A percentile compares a stretch with the other conserved stretches of the same genome.
Evolutionary conservation across 768 basidiomycete genomes (phyloP).

Genomic region (Pisolithus tinctorius): DNA sequence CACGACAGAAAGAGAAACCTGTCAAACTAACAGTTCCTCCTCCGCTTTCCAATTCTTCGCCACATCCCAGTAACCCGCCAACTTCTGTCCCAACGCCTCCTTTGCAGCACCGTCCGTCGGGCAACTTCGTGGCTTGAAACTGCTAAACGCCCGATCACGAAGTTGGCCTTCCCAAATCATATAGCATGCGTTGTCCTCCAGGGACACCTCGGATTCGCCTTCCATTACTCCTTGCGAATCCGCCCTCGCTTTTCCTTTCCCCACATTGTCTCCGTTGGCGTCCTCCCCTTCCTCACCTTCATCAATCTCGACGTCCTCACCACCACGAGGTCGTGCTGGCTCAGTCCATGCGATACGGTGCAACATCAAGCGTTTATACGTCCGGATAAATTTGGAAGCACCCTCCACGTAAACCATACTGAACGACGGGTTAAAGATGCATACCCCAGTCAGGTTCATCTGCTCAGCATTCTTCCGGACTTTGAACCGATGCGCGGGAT

Average conservation of each 20-base stretch:
- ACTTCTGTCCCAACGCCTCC: constrained; percentile 76
- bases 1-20: neutral
- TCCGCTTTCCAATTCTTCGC: constrained; percentile 86
- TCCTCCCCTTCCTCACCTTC: constrained; percentile 39
- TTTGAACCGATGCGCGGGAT: constrained; percentile 93
- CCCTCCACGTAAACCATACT: constrained; percentile 93
- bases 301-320: constrained; percentile 64
- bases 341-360: constrained; percentile 93
- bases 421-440: constrained; percentile 87
- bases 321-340: constrained; percentile 71
- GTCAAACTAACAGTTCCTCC: constrained; percentile 66
- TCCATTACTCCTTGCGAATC: constrained; percentile 20
- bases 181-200: constrained; percentile 85
- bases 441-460: constrained; percentile 78
- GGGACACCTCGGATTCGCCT: constrained; percentile 28
- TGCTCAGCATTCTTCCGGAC: constrained; percentile 96
- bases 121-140: constrained; percentile 75
- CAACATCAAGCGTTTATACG: constrained; percentile 83
- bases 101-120: constrained; percentile 82
- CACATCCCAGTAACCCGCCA: constrained; percentile 92
- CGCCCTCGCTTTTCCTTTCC: constrained; percentile 27
- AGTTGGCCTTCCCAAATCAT: constrained; percentile 91
- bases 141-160: constrained; percentile 72
- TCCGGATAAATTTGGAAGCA: constrained; percentile 73
- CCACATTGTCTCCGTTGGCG: constrained; percentile 13